Conservation (phyloP, 2,329 filamentous ascomycete genomes). For the Aspergillus piperis region DNA sequence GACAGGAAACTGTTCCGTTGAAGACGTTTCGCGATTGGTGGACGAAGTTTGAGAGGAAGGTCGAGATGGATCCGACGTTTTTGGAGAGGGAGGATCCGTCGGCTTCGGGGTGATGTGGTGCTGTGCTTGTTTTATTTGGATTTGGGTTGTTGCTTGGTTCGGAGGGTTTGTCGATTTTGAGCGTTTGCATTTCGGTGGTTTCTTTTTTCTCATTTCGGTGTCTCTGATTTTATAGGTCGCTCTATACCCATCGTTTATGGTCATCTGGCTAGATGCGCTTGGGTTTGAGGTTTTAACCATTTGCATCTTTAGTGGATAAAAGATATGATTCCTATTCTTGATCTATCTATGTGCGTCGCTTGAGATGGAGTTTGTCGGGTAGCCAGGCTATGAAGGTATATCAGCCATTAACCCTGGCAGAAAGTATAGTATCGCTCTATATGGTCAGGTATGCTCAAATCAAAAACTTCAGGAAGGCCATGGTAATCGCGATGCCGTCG, state of each 20-base stretch:
- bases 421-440: not conserved
- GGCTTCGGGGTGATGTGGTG: constrained; percentile 20
- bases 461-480: constrained; percentile 76
- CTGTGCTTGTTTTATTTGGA: not conserved
- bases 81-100: constrained; percentile 68
- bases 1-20: constrained; percentile 85
- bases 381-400: not conserved
- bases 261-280: not conserved
- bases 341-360: not conserved
- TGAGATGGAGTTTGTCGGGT: not conserved
- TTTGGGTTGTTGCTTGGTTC: not conserved
- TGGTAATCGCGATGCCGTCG: constrained; percentile 75
- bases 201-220: not conserved
- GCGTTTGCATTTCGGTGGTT: not conserved
- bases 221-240: not conserved
- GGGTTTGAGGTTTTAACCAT: not conserved
- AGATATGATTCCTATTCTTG: not conserved
- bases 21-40: constrained; percentile 98
- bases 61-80: constrained; percentile 85
- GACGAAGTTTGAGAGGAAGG: constrained; percentile 87
- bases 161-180: not conserved
- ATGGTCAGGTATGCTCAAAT: constrained; percentile 48
- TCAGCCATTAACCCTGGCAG: not conserved
- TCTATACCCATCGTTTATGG: not conserved
- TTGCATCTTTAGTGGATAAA: not conserved